Evolutionary conservation across 73 alveolate genomes (phyloP), one percentile per base, ranked within the genome.

Genomic region (Blepharisma stoltei): DNA sequence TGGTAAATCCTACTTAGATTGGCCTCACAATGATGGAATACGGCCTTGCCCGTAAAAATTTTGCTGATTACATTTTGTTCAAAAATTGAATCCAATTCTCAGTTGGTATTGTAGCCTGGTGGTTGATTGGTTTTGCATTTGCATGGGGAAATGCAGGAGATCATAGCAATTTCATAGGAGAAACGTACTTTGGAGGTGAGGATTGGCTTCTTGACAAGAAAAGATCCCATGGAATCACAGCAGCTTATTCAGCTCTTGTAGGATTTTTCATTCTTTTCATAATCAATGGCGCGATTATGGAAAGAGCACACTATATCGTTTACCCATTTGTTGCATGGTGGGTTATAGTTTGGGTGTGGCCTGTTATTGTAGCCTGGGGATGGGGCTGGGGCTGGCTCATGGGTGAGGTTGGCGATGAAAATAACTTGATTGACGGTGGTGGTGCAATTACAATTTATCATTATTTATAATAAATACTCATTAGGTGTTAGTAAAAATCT

Each of bases 181-280:
- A 60, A 25, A 60, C 5, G 23, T n/a, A n/a, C 73, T 60, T 60
- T 25, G 73, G 73, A 60, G 73, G 73, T 60, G 73, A 60, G 2
- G 48, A 25, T 14, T 60, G 73, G 73, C 73, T 60, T 25, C 38
- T 14, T 1, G 73, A 14, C 14, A n/a, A 1, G 18, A 38, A n/a
- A 9, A n/a, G 14, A 38, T 1, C 1, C 0, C 14, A 60, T 25
- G 73, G 73, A 8, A 38, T 1, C 0, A 2, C 4, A 8, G 14
- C 23, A 1, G 0, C 46, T 60, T 60, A 14, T 25, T 60, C 14
- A 8, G 73, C 23, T 25, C 73, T 60, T 11, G 37, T 60, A 1
- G 73, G 73, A 9, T 14, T 25, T 14, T 60, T 60, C 45, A 25
- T 60, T 8, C 38, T 60, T 14, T 60, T 20, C 45, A 60, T 60